A percentile compares a stretch with the other conserved stretches of the same genome.
phyloP scores from a whole-genome alignment of 441 rosid species.

The Euphorbia schlechtendalii region DNA sequence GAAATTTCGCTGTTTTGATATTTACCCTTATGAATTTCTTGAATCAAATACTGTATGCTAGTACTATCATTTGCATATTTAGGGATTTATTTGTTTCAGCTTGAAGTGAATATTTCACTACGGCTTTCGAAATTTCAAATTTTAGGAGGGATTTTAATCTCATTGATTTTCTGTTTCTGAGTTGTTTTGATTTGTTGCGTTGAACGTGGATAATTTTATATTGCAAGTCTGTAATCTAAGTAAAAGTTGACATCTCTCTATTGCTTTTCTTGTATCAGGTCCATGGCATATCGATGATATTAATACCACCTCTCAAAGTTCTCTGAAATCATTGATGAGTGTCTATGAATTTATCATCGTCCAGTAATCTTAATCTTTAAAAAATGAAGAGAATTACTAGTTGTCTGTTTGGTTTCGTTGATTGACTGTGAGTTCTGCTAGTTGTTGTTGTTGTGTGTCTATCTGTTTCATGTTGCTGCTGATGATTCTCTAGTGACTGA shows the following conservation, averaged over 20 bases:
- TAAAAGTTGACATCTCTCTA: background rate
- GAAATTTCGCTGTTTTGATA: background rate
- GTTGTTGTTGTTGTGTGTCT: slow-evolving; percentile 15
- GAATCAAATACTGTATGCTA: background rate
- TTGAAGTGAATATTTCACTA: background rate
- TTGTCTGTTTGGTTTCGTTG: slow-evolving; percentile 74
- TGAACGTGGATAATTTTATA: background rate
- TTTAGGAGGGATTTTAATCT: too few species aligned
- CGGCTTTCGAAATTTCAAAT: background rate
- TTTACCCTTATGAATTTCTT: background rate
- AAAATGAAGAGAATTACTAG: slow-evolving; percentile 54
- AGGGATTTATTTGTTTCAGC: background rate
- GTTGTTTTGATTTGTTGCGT: background rate
- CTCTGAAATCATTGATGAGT: slow-evolving; percentile 27
- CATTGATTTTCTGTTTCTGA: background rate
- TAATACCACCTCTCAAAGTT: slow-evolving; percentile 18
- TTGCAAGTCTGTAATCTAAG: background rate
- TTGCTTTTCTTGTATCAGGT: slow-evolving; percentile 33
- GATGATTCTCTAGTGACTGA: slow-evolving; percentile 15
- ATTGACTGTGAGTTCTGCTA: slow-evolving; percentile 36
- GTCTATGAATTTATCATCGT: slow-evolving; percentile 27
- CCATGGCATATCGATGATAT: slow-evolving; percentile 28
- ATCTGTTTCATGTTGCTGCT: slow-evolving; percentile 9
- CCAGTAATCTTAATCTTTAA: slow-evolving; percentile 28
- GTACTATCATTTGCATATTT: background rate